Base-by-base conservation (phyloP, 768 basidiomycete species). In the Boletales sp. region DNA sequence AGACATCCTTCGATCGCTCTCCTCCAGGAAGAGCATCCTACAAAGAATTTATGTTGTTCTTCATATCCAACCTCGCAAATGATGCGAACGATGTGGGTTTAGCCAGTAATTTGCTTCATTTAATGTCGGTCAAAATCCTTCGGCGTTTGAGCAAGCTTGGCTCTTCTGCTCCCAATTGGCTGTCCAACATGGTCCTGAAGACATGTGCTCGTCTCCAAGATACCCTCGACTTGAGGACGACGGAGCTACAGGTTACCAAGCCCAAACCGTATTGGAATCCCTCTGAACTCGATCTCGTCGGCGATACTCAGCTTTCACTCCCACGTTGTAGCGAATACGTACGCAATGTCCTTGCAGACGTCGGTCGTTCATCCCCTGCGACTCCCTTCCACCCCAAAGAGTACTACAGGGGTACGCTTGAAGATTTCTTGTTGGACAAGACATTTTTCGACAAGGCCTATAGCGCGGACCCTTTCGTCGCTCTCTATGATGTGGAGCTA, bases 31-130 rank as follows among this genome's bases (percentile, higher is more conserved):
- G 47, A 11, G 29, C 44, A 10, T 60, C 58, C 1, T 81, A 81
- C 63, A 81, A 81, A 45, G 14, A 38, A 11, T 81, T 81, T 60
- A 72, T 78, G 59, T 48, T 74, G 3, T 78, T 70, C 43, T 61
- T 78, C 46, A 50, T 72, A 32, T 56, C 68, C 3, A 41, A 53
- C 18, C 36, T 61, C 4, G 48, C 74, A 5, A 43, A 53, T 10
- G 17, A 58, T 2, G 64, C 62, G 5, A 46, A 61, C 2, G 41
- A 54, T 2, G 3, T 2, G 1, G 18, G 57, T 15, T 27, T n/a
- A n/a, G 4, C 24, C 6, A 27, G 24, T 5, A 27, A 27, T 27
- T 27, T 27, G 6, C 24, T 39, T n/a, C 30, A 40, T 21, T 21
- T 47, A 13, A 40, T 39, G 14, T 39, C 45, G 9, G 2, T 8